phyloP scores from a whole-genome alignment of 805 yeast genomes.

The Metschnikowia amazonensis region DNA sequence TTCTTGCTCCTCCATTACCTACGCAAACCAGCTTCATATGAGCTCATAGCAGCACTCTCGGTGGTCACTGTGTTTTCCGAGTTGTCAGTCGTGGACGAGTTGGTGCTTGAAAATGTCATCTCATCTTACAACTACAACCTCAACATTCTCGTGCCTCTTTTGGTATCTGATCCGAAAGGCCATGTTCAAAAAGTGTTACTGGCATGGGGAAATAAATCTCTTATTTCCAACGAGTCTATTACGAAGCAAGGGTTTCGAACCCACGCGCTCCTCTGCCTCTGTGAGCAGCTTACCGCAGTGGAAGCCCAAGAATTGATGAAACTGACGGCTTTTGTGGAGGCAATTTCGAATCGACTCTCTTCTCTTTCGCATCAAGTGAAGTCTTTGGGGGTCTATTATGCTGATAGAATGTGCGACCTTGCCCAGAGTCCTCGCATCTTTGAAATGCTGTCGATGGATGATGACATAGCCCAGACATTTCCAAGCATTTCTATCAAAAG shows the following conservation, averaged over 20 bases:
- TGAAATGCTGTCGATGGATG: constrained; percentile 17
- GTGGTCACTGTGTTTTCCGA: constrained; percentile 15
- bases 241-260: constrained; percentile 47
- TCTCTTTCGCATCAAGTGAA: constrained; percentile 46
- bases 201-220: constrained; percentile 30
- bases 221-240: constrained; percentile 39
- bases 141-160: constrained; percentile 12
- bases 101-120: constrained; percentile 20
- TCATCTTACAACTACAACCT: constrained; percentile 13
- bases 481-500: not conserved
- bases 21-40: constrained; percentile 1
- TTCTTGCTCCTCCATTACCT: constrained; percentile 9
- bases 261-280: constrained; percentile 40
- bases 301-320: constrained; percentile 29
- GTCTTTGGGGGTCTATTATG: constrained; percentile 53
- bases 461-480: not conserved
- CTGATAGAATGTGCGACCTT: constrained; percentile 44
- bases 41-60: constrained; percentile 19
- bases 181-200: constrained; percentile 3
- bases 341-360: constrained; percentile 53
- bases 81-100: constrained; percentile 18
- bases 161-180: not conserved
- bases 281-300: constrained; percentile 17
- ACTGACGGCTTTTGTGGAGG: constrained; percentile 40
- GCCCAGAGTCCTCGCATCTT: constrained; percentile 31